phyloP scores from a whole-genome alignment of 805 yeast genomes.

The Starmerella bacillaris region DNA sequence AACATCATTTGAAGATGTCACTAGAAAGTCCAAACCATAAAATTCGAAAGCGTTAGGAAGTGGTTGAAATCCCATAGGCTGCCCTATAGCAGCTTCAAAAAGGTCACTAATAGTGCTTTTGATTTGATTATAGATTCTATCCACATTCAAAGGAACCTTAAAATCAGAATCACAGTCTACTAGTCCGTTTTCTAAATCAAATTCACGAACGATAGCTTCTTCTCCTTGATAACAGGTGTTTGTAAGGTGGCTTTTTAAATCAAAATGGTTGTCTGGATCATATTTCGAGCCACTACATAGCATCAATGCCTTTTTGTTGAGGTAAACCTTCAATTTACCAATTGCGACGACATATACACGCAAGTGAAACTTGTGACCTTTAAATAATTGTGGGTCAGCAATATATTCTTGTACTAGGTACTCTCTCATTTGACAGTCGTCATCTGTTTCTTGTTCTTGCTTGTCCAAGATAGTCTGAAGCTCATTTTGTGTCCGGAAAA shows the following conservation, averaged over 20 bases:
- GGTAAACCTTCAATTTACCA: constrained; percentile 62
- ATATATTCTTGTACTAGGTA: constrained; percentile 78
- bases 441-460: constrained; percentile 42
- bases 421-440: constrained; percentile 41
- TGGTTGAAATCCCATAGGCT: constrained; percentile 72
- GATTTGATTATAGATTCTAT: constrained; percentile 35
- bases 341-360: constrained; percentile 63
- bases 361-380: constrained; percentile 67
- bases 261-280: constrained; percentile 21
- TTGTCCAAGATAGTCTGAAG: constrained; percentile 69
- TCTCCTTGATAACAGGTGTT: constrained; percentile 77
- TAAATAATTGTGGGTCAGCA: constrained; percentile 49
- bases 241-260: constrained; percentile 65
- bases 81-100: constrained; percentile 71
- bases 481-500: constrained; percentile 62
- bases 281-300: constrained; percentile 53
- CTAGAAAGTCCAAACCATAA: constrained; percentile 76
- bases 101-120: constrained; percentile 47
- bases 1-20: constrained; percentile 37
- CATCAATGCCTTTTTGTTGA: constrained; percentile 62
- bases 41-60: constrained; percentile 65
- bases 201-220: constrained; percentile 31
- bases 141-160: neutral
- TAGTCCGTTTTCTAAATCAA: neutral
- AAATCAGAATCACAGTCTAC: too few species aligned